phyloP scores from a whole-genome alignment of 2,329 filamentous ascomycete genomes.

The Xylaria sp. region DNA sequence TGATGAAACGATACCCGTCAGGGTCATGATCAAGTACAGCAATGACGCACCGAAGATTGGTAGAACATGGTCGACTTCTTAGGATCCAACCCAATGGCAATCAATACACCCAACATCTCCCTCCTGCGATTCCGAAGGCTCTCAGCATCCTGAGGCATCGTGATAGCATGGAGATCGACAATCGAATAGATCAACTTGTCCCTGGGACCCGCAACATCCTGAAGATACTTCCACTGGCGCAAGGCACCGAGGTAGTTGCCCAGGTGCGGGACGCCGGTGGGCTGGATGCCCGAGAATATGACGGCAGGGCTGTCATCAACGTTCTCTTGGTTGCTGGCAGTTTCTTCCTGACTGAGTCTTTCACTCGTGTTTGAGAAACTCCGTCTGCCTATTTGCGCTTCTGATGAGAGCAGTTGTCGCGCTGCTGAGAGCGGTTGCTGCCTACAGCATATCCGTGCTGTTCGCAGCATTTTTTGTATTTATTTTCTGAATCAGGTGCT shows the following conservation, averaged over 20 bases:
- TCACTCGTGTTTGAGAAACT: neutral
- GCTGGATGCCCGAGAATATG: constrained; percentile 95
- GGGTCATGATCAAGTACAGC: neutral
- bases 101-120: constrained; percentile 70
- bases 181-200: constrained; percentile 75
- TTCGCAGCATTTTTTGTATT: constrained; percentile 13
- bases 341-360: neutral
- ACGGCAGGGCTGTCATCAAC: constrained; percentile 32
- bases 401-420: neutral
- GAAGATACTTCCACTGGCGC: constrained; percentile 76
- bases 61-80: constrained; percentile 73
- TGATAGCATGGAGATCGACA: constrained; percentile 92
- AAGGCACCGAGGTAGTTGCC: constrained; percentile 94
- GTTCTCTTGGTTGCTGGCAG: neutral
- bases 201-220: constrained; percentile 53
- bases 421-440: constrained; percentile 12
- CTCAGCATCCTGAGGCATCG: constrained; percentile 60
- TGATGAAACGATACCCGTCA: neutral
- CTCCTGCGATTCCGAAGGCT: constrained; percentile 60
- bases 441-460: constrained; percentile 14
- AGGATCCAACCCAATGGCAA: constrained; percentile 80
- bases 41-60: constrained; percentile 62
- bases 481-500: neutral
- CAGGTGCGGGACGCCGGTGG: constrained; percentile 86
- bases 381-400: neutral